Base-by-base conservation (phyloP, 306 rosid species). In the Vachellia pachyceras region DNA sequence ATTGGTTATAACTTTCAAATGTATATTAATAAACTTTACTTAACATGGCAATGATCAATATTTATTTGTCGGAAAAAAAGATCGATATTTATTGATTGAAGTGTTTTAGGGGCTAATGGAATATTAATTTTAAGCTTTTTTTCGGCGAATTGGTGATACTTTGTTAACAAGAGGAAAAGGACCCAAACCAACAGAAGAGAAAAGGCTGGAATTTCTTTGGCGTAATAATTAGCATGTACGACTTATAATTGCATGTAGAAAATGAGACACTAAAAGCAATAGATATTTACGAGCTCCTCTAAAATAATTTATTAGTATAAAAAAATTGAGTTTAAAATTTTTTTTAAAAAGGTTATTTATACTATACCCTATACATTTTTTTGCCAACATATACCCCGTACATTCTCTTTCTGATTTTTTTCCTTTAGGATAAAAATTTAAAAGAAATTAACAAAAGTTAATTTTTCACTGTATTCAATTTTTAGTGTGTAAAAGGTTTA, bases 241-340 rank as follows among this genome's bases (percentile, higher is more conserved):
- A 61, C 64, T 75, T 72, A 76, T 58, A 72, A 35, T 82, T 80
- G 55, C 63, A 81, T 13, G 35, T 63, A 42, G 50, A 72, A 54
- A 18, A 73, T 36, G 54, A 47, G 50, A 41, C 44, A 65, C 23
- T 61, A 35, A 17, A 44, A 64, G 18, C 37, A 82, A 44, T 50
- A 39, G 29, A 23, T 39, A 35, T 41, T 40, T 44, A 55, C 37
- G 76, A 6, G 68, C 44, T 2, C 65, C 36, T 22, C 65, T 11
- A 58, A 58, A 58, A 58, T 58, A 20, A 58, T 23, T 22, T 22
- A 3, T 29, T 29, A 29, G 33, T 29, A 29, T 29, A 29, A 29
- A n/a, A n/a, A n/a, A 29, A n/a, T n/a, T n/a, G n/a, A n/a, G n/a
- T n/a, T n/a, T n/a, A n/a, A n/a, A 29, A 29, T n/a, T 29, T 29